Percentiles rank a stretch among this genome's conserved stretches.
Conservation (phyloP, 768 basidiomycete genomes). For the Collybia mongolica region DNA sequence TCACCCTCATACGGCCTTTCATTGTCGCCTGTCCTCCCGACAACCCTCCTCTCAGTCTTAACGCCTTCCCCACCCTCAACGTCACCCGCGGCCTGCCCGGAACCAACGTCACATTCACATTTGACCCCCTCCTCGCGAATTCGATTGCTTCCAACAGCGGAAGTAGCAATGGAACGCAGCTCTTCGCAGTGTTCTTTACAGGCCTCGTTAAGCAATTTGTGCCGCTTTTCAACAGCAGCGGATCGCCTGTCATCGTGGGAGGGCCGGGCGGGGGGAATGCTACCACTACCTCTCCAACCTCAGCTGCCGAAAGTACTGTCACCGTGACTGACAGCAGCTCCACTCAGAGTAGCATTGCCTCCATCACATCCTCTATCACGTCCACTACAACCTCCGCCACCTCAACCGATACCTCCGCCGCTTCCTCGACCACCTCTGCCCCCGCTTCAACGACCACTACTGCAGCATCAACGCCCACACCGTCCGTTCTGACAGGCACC, state of each 20-base stretch:
- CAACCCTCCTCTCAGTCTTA: conserved; percentile 52
- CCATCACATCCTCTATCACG: no score
- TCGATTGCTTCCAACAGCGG: conserved; percentile 2
- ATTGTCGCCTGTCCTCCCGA: conserved; percentile 52
- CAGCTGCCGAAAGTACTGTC: no score
- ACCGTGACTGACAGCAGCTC: no score
- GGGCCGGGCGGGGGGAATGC: background rate
- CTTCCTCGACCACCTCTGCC: no score
- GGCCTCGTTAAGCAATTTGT: conserved; percentile 38
- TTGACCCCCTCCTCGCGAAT: conserved; percentile 11
- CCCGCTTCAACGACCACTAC: no score
- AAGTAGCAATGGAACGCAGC: conserved; percentile 15
- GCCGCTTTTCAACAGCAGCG: conserved; percentile 18
- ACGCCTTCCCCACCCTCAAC: conserved; percentile 49
- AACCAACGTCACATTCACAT: conserved; percentile 10
- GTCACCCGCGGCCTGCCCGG: conserved; percentile 27
- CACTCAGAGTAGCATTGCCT: no score
- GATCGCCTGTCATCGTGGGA: background rate
- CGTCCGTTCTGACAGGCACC: no score
- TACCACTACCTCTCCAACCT: background rate
- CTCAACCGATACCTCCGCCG: no score
- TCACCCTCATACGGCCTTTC: conserved; percentile 42
- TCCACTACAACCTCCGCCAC: no score
- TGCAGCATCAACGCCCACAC: no score
- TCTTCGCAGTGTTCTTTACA: conserved; percentile 39